These are phyloP conservation scores for Giardia duodenalis DNA, from an alignment of 208 protist genomes.

Conservation along the genomic window DNA sequence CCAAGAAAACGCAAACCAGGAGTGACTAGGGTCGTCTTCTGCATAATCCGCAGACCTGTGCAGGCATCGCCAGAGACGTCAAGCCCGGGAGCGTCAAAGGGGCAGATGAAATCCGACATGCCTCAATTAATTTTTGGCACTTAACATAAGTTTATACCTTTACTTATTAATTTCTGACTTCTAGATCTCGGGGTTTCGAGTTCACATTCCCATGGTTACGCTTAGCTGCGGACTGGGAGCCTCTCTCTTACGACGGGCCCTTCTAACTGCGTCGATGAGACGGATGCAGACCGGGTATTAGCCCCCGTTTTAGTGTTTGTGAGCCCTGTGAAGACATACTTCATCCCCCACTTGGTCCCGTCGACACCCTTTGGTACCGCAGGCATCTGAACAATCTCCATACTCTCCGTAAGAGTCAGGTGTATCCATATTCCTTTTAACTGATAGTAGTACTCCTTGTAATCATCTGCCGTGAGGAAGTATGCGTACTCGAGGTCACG, in stretches of 20 bases:
- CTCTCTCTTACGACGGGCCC: too few relatives aligned
- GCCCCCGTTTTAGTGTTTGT: too few relatives aligned
- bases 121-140: too few relatives aligned
- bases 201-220: too few relatives aligned
- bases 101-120: neutral
- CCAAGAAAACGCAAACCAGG: neutral
- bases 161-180: too few relatives aligned
- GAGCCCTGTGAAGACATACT: slow-evolving; percentile 9
- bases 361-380: neutral
- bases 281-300: too few relatives aligned
- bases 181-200: too few relatives aligned
- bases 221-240: too few relatives aligned
- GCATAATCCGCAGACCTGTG: neutral
- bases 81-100: neutral
- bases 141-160: too few relatives aligned
- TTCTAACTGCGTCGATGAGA: too few relatives aligned
- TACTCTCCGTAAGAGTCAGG: neutral
- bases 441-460: slow-evolving; percentile 25
- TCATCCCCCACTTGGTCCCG: neutral
- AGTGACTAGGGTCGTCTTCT: neutral
- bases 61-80: neutral
- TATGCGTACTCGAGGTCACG: neutral
- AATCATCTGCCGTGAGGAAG: slow-evolving; percentile 4
- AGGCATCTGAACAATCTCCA: neutral
- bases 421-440: slow-evolving; percentile 16